These are phyloP conservation scores for Phaeomoniella chlamydospora DNA, from an alignment of 2,329 filamentous ascomycete species.

Conservation along the genomic window DNA sequence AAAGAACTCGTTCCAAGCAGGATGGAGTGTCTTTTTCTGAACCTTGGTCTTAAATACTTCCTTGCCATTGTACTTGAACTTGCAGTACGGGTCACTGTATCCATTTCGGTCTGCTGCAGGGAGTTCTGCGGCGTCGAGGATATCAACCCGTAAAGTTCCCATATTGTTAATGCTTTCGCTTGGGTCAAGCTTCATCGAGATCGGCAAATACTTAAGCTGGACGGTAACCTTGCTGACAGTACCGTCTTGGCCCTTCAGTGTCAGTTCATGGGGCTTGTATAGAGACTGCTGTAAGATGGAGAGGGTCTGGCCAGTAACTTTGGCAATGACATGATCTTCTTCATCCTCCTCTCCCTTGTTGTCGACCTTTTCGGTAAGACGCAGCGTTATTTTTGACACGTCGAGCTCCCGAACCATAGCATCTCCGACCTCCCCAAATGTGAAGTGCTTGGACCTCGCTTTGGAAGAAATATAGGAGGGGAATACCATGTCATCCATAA, in stretches of 20 bases:
- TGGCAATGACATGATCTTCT: constrained; percentile 64
- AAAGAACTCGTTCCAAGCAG: constrained; percentile 93
- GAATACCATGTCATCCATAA: constrained; percentile 91
- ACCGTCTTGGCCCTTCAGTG: constrained; percentile 65
- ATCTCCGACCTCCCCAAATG: constrained; percentile 84
- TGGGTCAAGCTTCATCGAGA: constrained; percentile 86
- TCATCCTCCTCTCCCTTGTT: constrained; percentile 52
- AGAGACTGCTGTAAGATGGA: constrained; percentile 78
- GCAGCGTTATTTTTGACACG: constrained; percentile 81
- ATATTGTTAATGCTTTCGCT: constrained; percentile 99
- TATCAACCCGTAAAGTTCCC: constrained; percentile 84
- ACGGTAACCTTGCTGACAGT: constrained; percentile 68
- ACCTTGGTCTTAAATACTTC: constrained; percentile 91
- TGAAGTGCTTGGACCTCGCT: constrained; percentile 52
- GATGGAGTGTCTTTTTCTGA: constrained; percentile 91
- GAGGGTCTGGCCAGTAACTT: constrained; percentile 70
- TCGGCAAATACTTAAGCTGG: constrained; percentile 85
- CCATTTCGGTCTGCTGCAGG: constrained; percentile 91
- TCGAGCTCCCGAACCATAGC: constrained; percentile 96
- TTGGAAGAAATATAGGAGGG: constrained; percentile 73
- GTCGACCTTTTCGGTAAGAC: constrained; percentile 67
- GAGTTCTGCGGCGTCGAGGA: constrained; percentile 75
- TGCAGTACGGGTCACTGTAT: constrained; percentile 93
- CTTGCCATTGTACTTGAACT: constrained; percentile 78
- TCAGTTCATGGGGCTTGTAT: constrained; percentile 78